These are phyloP conservation scores for Ogataea dorogensis DNA, from an alignment of 805 yeast genomes.

Conservation along the genomic window DNA sequence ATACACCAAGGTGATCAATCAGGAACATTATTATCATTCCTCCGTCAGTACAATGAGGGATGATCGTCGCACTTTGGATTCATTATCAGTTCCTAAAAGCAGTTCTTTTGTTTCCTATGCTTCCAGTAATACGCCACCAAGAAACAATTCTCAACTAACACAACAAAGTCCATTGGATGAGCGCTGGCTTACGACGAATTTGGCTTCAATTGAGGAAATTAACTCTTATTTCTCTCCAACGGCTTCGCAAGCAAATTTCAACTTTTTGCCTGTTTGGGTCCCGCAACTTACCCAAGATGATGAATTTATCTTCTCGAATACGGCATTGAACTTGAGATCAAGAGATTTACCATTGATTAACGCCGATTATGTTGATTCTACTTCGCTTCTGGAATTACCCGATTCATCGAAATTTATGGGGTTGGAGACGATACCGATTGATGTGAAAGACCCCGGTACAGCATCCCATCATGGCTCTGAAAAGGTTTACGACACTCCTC, in stretches of 20 bases:
- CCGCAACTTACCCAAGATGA: slow-evolving; percentile 58
- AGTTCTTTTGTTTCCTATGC: slow-evolving; percentile 13
- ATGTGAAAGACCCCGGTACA: slow-evolving; percentile 12
- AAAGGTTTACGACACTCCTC: slow-evolving; percentile 1
- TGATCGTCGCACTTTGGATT: slow-evolving; percentile 9
- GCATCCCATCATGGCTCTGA: slow-evolving; percentile 10
- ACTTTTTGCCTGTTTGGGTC: slow-evolving; percentile 52
- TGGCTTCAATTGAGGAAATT: slow-evolving; percentile 29
- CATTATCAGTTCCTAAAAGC: slow-evolving; percentile 5
- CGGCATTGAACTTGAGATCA: slow-evolving; percentile 58
- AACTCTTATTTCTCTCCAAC: slow-evolving; percentile 26
- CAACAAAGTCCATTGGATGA: slow-evolving; percentile 2
- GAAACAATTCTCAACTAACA: slow-evolving; percentile 3
- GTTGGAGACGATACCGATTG: slow-evolving; percentile 23
- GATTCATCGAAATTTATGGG: slow-evolving; percentile 25
- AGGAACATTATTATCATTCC: slow-evolving; percentile 14
- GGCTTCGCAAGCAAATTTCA: slow-evolving; percentile 26
- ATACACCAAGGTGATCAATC: slow-evolving; percentile 44
- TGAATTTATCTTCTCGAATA: slow-evolving; percentile 56
- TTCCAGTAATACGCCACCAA: slow-evolving; percentile 14
- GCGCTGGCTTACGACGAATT: slow-evolving; percentile 15
- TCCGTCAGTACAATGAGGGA: slow-evolving; percentile 18
- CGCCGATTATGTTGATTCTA: slow-evolving; percentile 35
- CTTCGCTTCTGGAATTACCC: slow-evolving; percentile 33
- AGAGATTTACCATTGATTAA: slow-evolving; percentile 53